phyloP scores from a whole-genome alignment of 495 filamentous ascomycete genomes.

The Penicillium ochrochloron region DNA sequence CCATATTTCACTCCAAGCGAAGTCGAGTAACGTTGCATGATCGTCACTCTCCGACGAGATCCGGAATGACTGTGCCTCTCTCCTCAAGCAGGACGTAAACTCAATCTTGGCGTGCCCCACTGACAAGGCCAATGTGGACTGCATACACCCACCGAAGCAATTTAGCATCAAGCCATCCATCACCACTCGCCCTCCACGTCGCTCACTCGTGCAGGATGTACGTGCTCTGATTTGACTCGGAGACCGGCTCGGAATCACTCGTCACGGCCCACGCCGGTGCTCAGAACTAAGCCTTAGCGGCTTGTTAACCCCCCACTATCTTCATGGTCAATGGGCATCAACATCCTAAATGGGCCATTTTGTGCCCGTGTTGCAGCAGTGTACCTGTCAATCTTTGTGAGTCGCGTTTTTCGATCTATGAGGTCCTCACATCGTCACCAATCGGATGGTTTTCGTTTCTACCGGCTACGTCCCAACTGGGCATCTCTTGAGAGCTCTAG shows the following conservation, averaged over 20 bases:
- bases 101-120: slow-evolving; percentile 10
- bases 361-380: background rate
- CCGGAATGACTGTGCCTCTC: background rate
- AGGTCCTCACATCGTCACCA: background rate
- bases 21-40: slow-evolving; percentile 11
- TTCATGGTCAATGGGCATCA: slow-evolving; percentile 4
- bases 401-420: slow-evolving; percentile 5
- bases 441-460: slow-evolving; percentile 13
- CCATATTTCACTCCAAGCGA: background rate
- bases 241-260: background rate
- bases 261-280: background rate
- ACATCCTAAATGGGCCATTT: background rate
- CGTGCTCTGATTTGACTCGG: slow-evolving; percentile 15
- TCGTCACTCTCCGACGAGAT: background rate
- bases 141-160: background rate
- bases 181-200: slow-evolving; percentile 7
- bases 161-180: background rate
- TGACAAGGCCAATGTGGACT: background rate
- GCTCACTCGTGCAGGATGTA: slow-evolving; percentile 10
- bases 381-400: slow-evolving; percentile 18
- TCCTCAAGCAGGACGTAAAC: slow-evolving; percentile 1
- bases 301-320: background rate
- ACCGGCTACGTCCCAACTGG: slow-evolving; percentile 7
- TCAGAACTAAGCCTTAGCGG: slow-evolving; percentile 4
- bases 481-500: background rate